Evolutionary conservation across 768 basidiomycete genomes (phyloP).

Genomic region (Suillus bovinus): DNA sequence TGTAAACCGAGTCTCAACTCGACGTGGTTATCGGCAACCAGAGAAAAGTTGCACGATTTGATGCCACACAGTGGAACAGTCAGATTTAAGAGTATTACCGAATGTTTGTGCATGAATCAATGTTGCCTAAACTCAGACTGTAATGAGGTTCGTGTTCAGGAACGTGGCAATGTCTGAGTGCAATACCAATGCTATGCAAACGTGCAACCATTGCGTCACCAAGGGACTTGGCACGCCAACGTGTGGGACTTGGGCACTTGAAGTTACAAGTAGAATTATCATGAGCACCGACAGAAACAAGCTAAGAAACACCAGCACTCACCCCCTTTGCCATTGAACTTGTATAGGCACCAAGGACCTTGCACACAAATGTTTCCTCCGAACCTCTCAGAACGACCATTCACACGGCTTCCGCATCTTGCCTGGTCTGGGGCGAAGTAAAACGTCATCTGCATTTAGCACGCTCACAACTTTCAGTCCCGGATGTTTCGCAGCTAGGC

Average conservation of each 20-base stretch:
- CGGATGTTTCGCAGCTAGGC: conserved; percentile 42
- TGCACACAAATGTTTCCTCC: conserved; percentile 55
- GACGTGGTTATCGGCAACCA: conserved; percentile 13
- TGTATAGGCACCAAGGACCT: conserved; percentile 52
- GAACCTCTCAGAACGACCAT: conserved; percentile 51
- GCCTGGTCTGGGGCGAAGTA: conserved; percentile 32
- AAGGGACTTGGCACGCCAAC: conserved; percentile 24
- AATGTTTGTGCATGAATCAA: not conserved
- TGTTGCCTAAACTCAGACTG: conserved; percentile 3
- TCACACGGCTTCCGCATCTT: conserved; percentile 14
- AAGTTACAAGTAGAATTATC: not conserved
- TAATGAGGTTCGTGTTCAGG: conserved; percentile 40
- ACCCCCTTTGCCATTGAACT: conserved; percentile 37
- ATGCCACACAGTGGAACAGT: not conserved
- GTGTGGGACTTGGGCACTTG: conserved; percentile 13
- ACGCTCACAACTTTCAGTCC: conserved; percentile 31
- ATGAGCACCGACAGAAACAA: not conserved
- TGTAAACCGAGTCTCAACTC: conserved; percentile 58
- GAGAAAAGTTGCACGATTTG: conserved; percentile 1
- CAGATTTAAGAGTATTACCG: not conserved
- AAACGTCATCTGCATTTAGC: conserved; percentile 54
- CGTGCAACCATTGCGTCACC: conserved; percentile 34
- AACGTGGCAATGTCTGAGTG: conserved; percentile 58
- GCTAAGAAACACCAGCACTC: conserved; percentile 15
- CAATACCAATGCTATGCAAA: conserved; percentile 37